phyloP scores from a whole-genome alignment of 257 asterid genomes.

The Mitragyna speciosa region DNA sequence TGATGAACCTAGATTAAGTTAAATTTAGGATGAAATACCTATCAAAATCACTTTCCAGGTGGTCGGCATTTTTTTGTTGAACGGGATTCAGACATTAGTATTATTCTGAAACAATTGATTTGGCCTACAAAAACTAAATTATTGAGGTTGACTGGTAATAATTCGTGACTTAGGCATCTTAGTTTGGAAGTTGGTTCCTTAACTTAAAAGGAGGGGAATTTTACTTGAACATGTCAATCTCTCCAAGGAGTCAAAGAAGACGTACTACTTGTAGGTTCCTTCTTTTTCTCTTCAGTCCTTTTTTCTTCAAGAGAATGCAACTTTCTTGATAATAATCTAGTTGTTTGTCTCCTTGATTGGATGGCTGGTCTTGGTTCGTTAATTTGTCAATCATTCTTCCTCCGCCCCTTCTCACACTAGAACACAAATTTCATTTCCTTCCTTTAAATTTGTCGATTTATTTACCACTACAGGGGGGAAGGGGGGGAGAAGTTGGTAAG shows the following conservation, averaged over 20 bases:
- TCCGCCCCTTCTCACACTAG: not conserved
- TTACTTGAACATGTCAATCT: conserved; percentile 29
- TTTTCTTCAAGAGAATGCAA: not conserved
- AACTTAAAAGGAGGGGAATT: conserved; percentile 46
- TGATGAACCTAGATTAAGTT: not conserved
- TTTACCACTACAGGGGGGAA: not conserved
- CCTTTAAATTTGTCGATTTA: not conserved
- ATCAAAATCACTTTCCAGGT: conserved; percentile 22
- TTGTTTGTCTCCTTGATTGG: conserved; percentile 20
- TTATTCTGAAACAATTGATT: conserved; percentile 20
- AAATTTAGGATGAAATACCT: conserved; percentile 3
- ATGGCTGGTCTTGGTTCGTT: conserved; percentile 14
- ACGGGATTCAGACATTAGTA: conserved; percentile 34
- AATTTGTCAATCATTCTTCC: not conserved
- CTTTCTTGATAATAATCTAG: conserved; percentile 9
- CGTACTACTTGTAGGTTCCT: conserved; percentile 14
- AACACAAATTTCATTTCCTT: not conserved
- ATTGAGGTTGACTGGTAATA: conserved; percentile 37
- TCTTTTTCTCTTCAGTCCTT: not conserved
- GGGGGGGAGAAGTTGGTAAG: not conserved
- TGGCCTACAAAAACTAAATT: conserved; percentile 7
- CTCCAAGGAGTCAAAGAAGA: conserved; percentile 35
- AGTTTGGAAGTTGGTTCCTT: conserved; percentile 38
- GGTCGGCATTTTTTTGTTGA: conserved; percentile 50
- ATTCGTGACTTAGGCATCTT: conserved; percentile 21